Evolutionary conservation across 371 early-diverging fungal species (phyloP).

Genomic region (Mucor sp.): DNA sequence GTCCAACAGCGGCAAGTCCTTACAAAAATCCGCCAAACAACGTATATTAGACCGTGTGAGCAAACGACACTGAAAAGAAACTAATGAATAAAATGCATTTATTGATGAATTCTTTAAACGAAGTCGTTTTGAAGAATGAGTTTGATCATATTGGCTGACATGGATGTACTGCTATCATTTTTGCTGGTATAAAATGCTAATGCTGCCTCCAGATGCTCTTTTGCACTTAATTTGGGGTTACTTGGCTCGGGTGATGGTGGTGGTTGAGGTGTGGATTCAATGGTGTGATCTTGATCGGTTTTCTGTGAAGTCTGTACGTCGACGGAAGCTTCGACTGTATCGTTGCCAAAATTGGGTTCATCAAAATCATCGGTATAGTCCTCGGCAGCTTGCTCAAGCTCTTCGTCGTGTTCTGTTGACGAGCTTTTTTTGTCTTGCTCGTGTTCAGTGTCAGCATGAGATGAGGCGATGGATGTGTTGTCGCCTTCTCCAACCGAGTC

Average conservation of each 20-base stretch:
- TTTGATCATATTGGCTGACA: slow-evolving; percentile 24
- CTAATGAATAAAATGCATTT: neutral
- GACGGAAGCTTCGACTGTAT: neutral
- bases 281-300: too few species aligned
- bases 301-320: neutral
- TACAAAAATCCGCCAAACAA: slow-evolving; percentile 10
- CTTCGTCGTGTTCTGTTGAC: neutral
- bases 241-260: neutral
- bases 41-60: slow-evolving; percentile 4
- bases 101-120: neutral
- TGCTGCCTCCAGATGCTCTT: slow-evolving; percentile 21
- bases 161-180: slow-evolving; percentile 2
- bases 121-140: slow-evolving; percentile 26
- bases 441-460: neutral
- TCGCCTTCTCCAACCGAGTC: neutral
- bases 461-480: neutral
- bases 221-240: slow-evolving; percentile 3
- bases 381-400: neutral
- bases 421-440: neutral
- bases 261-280: neutral
- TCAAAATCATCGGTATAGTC: neutral
- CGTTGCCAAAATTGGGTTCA: neutral
- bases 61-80: neutral
- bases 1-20: neutral
- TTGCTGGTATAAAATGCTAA: slow-evolving; percentile 20